Evolutionary conservation across 1,139 yeast species (phyloP), one percentile per base, ranked within the genome.

Genomic region (Candida tetrigidarum): DNA sequence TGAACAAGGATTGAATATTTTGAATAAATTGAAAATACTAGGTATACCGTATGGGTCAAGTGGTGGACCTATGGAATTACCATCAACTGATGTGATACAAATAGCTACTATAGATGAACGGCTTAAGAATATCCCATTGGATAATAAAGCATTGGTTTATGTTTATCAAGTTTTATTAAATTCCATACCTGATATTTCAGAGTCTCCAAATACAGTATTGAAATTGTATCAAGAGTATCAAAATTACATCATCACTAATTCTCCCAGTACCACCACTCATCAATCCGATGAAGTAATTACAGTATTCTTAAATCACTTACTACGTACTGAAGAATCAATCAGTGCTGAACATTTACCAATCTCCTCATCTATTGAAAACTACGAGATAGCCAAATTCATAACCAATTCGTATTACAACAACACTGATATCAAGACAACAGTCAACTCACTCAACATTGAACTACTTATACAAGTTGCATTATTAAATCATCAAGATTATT

Each of bases 61-160:
- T 27, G 61, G 62, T 1, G 42, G 48, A n/a, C 40, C 51, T 2
- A 49, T 27, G 25, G 37, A 36, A 6, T 32, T 63, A 9, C 37
- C 50, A 1, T 48, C 53, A 3, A 46, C 50, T 16, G 55, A 51
- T 2, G 25, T 40, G 7, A 50, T 67, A 4, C 62, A 61, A 38
- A 53, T 48, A 14, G 78, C 76, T 0, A 62, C 59, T 25, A 59
- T 74, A 16, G 75, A 72, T 45, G 44, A 53, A 2, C 52, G 54
- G 27, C 56, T 74, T 19, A 52, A 58, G 10, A 67, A 64, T 0
- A 54, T 62, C n/a, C 47, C 53, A 1, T 51, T 71, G 33, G 54
- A 59, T 2, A 57, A 66, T 27, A 51, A 52, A 5, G 54, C 56
- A 4, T 53, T 74, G 28, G 56, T 60, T 16, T 56, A 54, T 12